These are phyloP conservation scores for Stromatinia cepivora DNA, from an alignment of 2,329 filamentous ascomycete genomes.

Conservation along the genomic window DNA sequence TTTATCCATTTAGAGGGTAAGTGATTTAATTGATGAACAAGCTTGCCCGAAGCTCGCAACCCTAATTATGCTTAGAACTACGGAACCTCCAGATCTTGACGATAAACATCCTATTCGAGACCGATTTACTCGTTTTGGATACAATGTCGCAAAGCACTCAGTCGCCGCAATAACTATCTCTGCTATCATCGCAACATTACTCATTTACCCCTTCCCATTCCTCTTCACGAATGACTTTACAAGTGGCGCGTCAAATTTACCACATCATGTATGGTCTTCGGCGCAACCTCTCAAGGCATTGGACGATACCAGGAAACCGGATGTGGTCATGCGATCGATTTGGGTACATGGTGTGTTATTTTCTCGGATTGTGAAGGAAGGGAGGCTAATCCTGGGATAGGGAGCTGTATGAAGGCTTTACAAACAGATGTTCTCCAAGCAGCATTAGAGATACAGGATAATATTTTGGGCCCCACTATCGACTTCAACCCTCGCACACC, in stretches of 20 bases:
- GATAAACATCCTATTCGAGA: constrained; percentile 64
- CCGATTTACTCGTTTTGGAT: constrained; percentile 68
- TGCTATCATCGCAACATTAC: constrained; percentile 66
- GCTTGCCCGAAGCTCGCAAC: neutral
- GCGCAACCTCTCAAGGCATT: constrained; percentile 62
- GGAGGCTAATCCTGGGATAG: constrained; percentile 30
- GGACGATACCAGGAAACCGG: constrained; percentile 51
- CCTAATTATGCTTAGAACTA: constrained; percentile 55
- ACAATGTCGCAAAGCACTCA: constrained; percentile 70
- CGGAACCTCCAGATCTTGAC: constrained; percentile 67
- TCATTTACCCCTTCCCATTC: constrained; percentile 75
- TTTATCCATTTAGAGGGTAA: constrained; percentile 76
- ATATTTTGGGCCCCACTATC: constrained; percentile 61
- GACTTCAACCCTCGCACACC: constrained; percentile 53
- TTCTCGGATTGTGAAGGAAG: neutral
- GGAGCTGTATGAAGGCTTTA: constrained; percentile 74
- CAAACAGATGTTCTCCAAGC: constrained; percentile 63
- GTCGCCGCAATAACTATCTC: constrained; percentile 72
- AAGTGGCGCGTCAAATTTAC: constrained; percentile 69
- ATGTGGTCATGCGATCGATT: constrained; percentile 79
- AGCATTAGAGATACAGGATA: constrained; percentile 69
- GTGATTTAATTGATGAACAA: constrained; percentile 40
- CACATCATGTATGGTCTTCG: constrained; percentile 80
- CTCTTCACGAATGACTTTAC: constrained; percentile 71
- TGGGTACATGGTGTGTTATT: constrained; percentile 68